Conservation (phyloP, 2,329 filamentous ascomycete species). For the Colletotrichum incanum region DNA sequence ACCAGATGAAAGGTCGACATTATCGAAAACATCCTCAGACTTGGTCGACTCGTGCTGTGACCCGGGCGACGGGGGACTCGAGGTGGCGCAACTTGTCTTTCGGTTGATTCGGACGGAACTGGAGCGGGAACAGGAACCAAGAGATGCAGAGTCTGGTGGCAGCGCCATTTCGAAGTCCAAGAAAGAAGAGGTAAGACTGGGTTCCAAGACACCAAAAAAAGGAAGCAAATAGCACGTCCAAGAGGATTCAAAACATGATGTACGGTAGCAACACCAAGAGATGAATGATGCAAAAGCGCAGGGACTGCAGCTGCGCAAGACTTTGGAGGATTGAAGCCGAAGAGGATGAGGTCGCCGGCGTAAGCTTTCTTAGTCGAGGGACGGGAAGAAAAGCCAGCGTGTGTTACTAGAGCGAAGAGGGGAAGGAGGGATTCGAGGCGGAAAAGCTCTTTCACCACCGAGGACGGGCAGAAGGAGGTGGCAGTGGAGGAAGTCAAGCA, state of each 20-base stretch:
- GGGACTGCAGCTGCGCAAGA: constrained; percentile 20
- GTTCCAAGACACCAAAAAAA: constrained; percentile 63
- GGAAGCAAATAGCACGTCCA: constrained; percentile 48
- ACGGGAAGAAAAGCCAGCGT: constrained; percentile 35
- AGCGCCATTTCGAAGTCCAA: constrained; percentile 54
- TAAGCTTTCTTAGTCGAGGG: constrained; percentile 32
- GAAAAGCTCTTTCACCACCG: constrained; percentile 37
- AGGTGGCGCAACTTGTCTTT: constrained; percentile 57
- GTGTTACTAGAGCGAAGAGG: constrained; percentile 40
- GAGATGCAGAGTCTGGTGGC: constrained; percentile 49
- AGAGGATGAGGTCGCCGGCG: constrained; percentile 34
- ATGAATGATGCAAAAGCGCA: constrained; percentile 41
- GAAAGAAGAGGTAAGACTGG: constrained; percentile 53
- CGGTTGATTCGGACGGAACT: constrained; percentile 57
- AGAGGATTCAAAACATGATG: constrained; percentile 59
- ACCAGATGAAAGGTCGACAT: constrained; percentile 51
- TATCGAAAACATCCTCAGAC: constrained; percentile 50
- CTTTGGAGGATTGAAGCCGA: constrained; percentile 33
- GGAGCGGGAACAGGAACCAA: constrained; percentile 52
- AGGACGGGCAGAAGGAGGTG: constrained; percentile 4
- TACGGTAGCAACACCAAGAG: constrained; percentile 46
- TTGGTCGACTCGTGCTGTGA: constrained; percentile 41
- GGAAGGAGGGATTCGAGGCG: constrained; percentile 27
- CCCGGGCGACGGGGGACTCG: constrained; percentile 48
- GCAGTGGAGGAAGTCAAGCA: constrained; percentile 1